These are phyloP conservation scores for Geotrichum macrosporum DNA, from an alignment of 1,139 yeast genomes.

Conservation along the genomic window DNA sequence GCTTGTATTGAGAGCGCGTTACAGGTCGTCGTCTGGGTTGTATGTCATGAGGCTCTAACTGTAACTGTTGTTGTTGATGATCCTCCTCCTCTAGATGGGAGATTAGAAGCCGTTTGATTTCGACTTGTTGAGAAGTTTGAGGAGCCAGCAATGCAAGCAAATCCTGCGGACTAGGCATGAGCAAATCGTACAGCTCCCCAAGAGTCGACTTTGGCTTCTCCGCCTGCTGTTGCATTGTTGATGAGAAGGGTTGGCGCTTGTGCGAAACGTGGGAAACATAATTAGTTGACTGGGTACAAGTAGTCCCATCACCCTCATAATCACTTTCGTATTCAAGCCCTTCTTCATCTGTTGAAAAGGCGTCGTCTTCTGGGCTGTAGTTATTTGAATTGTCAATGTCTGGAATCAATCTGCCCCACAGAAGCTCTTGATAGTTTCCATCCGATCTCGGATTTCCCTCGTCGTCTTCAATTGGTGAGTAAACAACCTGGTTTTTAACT, in stretches of 20 bases:
- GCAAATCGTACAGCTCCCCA: slow-evolving; percentile 27
- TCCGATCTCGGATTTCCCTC: slow-evolving; percentile 13
- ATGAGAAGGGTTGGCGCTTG: slow-evolving; percentile 8
- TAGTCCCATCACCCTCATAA: slow-evolving; percentile 20
- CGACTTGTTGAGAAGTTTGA: slow-evolving; percentile 26
- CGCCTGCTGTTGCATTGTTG: slow-evolving; percentile 1
- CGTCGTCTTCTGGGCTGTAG: slow-evolving; percentile 26
- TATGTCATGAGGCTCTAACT: too few relatives aligned
- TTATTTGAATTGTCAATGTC: slow-evolving; percentile 30
- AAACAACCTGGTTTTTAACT: slow-evolving; percentile 24
- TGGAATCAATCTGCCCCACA: slow-evolving; percentile 28
- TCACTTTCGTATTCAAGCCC: slow-evolving; percentile 24
- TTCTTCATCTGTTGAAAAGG: slow-evolving; percentile 25
- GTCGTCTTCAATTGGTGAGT: slow-evolving; percentile 19
- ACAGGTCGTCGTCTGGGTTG: slow-evolving; percentile 18
- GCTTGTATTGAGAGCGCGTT: slow-evolving; percentile 28
- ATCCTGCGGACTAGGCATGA: slow-evolving; percentile 26
- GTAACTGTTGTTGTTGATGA: too few relatives aligned
- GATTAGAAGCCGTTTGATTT: slow-evolving; percentile 26
- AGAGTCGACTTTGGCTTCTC: slow-evolving; percentile 15
- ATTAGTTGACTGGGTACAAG: slow-evolving; percentile 9
- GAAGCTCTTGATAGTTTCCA: slow-evolving; percentile 22
- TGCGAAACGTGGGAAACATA: slow-evolving; percentile 14
- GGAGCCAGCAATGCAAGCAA: slow-evolving; percentile 29
- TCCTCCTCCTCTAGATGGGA: slow-evolving; percentile 18